Percentiles rank a stretch among this genome's conserved stretches.
Conservation (phyloP, 805 yeast species). For the Torulaspora indica region DNA sequence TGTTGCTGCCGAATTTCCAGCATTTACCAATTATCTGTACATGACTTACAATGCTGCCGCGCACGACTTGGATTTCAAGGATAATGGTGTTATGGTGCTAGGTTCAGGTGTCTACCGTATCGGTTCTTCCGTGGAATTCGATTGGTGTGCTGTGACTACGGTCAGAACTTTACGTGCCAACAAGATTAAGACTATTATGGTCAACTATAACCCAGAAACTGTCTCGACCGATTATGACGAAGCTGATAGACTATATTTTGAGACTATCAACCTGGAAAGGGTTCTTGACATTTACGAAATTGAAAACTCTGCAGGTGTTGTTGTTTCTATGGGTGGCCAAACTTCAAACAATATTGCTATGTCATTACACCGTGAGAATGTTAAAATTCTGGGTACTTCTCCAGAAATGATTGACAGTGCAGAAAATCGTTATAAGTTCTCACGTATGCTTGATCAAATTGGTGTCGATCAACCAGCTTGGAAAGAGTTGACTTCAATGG, state of each 20-base stretch:
- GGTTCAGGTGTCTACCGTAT: slow-evolving; percentile 99
- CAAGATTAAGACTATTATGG: slow-evolving; percentile 89
- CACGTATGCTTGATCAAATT: slow-evolving; percentile 92
- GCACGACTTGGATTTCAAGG: slow-evolving; percentile 83
- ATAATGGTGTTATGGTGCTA: slow-evolving; percentile 89
- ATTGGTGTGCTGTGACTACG: slow-evolving; percentile 99
- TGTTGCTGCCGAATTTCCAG: slow-evolving; percentile 98
- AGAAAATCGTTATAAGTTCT: slow-evolving; percentile 95
- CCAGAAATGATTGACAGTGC: slow-evolving; percentile 99
- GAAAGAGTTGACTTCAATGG: slow-evolving; percentile 92
- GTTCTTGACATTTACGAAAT: slow-evolving; percentile 91
- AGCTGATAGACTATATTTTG: slow-evolving; percentile 94
- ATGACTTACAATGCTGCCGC: slow-evolving; percentile 90
- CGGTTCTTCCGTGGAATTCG: slow-evolving; percentile 98
- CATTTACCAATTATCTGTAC: slow-evolving; percentile 88
- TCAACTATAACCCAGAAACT: slow-evolving; percentile 97
- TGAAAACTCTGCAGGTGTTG: slow-evolving; percentile 86
- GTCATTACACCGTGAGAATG: slow-evolving; percentile 87
- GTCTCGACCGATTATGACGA: slow-evolving; percentile 99
- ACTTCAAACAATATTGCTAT: slow-evolving; percentile 95
- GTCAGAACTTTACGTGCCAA: slow-evolving; percentile 86
- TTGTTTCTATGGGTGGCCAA: slow-evolving; percentile 98
- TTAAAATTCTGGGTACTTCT: slow-evolving; percentile 91
- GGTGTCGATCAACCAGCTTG: slow-evolving; percentile 99
- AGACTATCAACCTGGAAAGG: slow-evolving; percentile 89